Evolutionary conservation across 164 flowering plant genomes (phyloP), one percentile per base, ranked within the genome.

Genomic region (Cinnamomum chago): DNA sequence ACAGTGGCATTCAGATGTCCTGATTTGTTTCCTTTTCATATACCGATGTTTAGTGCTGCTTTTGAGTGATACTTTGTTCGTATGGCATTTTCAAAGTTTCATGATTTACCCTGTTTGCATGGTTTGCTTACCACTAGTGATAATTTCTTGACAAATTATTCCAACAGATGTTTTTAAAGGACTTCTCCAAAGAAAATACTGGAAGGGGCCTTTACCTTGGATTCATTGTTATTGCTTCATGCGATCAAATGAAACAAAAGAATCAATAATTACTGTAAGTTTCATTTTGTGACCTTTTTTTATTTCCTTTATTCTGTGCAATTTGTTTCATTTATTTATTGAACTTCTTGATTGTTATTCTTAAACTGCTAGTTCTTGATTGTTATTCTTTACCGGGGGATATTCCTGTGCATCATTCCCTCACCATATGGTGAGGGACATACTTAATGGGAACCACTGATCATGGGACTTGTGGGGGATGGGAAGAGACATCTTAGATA

Each of bases 181-280:
- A 23, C 80, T 87, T 73, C 83, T 94, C 60, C 83, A 77, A 50
- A 86, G 79, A 81, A 86, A 81, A 78, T 68, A 80, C 72, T 94
- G 99, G 99, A 94, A 85, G 80, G 99, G 97, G 58, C 62, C 82
- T 64, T 85, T 89, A 33, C 99, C 99, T 35, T 88, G 82, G 95
- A 86, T 96, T 76, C 99, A 96, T 79, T 96, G 97, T 80, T 96
- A 96, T 82, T 92, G 98, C 84, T 96, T 96, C 82, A 88, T 96
- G 67, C 82, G 93, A 67, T 90, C 97, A 72, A 87, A 24, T 81
- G 97, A 94, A 84, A 86, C 92, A 30, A 68, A 85, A 80, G 95
- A 92, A 73, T 77, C 75, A n/a, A 83, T 94, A 66, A 71, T 90
- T 69, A 81, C 86, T 22, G 99, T 96, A 86, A 86, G 94, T 71